Evolutionary conservation across 164 flowering plant species (phyloP).

Genomic region (Stephania japonica): DNA sequence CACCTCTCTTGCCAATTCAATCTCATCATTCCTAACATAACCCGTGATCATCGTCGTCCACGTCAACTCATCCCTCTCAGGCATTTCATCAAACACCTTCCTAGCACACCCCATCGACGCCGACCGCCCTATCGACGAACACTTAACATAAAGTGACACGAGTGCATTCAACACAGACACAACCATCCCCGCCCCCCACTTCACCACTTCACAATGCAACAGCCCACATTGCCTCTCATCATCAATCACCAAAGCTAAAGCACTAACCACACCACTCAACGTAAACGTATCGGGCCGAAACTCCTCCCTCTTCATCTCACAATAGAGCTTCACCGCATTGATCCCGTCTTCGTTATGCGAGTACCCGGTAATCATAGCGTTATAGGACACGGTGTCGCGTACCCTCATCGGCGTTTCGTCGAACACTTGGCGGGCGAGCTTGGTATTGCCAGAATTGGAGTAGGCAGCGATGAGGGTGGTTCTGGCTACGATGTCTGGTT

Average conservation of each 20-base stretch:
- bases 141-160: constrained; percentile 54
- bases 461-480: constrained; percentile 62
- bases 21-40: constrained; percentile 49
- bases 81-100: constrained; percentile 60
- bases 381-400: constrained; percentile 55
- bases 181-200: constrained; percentile 39
- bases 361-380: constrained; percentile 65
- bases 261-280: constrained; percentile 45
- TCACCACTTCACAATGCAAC: constrained; percentile 49
- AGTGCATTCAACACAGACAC: constrained; percentile 63
- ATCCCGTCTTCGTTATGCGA: constrained; percentile 48
- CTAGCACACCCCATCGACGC: constrained; percentile 37
- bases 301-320: constrained; percentile 35
- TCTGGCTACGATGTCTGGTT: constrained; percentile 55
- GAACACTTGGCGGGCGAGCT: constrained; percentile 39
- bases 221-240: constrained; percentile 40
- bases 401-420: constrained; percentile 33
- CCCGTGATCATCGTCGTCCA: constrained; percentile 82
- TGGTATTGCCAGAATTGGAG: constrained; percentile 30
- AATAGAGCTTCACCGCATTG: constrained; percentile 41
- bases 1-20: constrained; percentile 30
- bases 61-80: constrained; percentile 49
- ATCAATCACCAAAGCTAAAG: constrained; percentile 34
- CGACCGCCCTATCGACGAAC: constrained; percentile 23
- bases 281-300: constrained; percentile 52